A percentile compares a stretch with the other conserved stretches of the same genome.
phyloP scores from a whole-genome alignment of 768 basidiomycete genomes.

The Guyanaporus albipodus region DNA sequence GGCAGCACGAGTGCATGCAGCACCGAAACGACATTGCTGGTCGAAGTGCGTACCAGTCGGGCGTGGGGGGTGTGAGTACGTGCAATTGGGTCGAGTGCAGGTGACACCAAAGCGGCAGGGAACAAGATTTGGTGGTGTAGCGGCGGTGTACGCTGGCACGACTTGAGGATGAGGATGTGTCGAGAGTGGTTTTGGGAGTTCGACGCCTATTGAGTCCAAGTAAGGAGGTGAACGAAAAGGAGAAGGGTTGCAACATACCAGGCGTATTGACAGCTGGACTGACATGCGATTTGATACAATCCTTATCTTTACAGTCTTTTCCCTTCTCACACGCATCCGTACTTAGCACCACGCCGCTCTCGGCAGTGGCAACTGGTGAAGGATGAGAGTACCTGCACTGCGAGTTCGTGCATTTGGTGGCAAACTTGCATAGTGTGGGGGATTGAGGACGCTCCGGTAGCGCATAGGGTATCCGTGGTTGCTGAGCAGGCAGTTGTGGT shows the following conservation, averaged over 20 bases:
- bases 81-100: slow-evolving; percentile 66
- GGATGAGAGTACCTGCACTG: slow-evolving; percentile 92
- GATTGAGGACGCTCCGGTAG: slow-evolving; percentile 80
- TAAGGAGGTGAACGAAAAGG: slow-evolving; percentile 1
- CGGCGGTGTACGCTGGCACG: slow-evolving; percentile 28
- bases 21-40: slow-evolving; percentile 77
- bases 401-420: slow-evolving; percentile 84
- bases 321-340: slow-evolving; percentile 91
- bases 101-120: slow-evolving; percentile 67
- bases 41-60: slow-evolving; percentile 35
- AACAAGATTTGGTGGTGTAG: slow-evolving; percentile 29
- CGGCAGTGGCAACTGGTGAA: slow-evolving; percentile 92
- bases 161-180: slow-evolving; percentile 34
- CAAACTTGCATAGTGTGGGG: slow-evolving; percentile 91
- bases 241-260: slow-evolving; percentile 35
- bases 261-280: slow-evolving; percentile 76
- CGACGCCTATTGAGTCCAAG: slow-evolving; percentile 24
- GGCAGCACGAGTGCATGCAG: slow-evolving; percentile 77
- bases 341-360: slow-evolving; percentile 92
- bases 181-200: slow-evolving; percentile 35
- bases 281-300: slow-evolving; percentile 88
- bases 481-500: slow-evolving; percentile 11
- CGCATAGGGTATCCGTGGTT: slow-evolving; percentile 45
- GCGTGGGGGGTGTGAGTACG: slow-evolving; percentile 63
- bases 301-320: slow-evolving; percentile 86